A percentile compares a stretch with the other conserved stretches of the same genome.
Conservation (phyloP, 768 basidiomycete species). For the Pholiota microspora region DNA sequence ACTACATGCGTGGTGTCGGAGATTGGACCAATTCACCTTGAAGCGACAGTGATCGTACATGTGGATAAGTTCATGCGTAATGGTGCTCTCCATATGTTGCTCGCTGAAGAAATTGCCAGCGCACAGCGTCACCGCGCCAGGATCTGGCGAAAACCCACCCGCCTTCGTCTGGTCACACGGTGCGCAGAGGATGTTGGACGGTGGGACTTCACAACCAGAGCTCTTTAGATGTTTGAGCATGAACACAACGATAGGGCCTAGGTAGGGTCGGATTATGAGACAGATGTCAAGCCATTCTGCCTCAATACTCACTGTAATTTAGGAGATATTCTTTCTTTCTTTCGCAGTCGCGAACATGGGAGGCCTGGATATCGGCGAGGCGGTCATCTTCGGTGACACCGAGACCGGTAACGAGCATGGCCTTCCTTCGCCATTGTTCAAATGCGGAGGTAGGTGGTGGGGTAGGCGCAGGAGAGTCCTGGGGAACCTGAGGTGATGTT, state of each 20-base stretch:
- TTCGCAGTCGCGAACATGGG: constrained; percentile 53
- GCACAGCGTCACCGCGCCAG: constrained; percentile 81
- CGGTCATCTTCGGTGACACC: constrained; percentile 47
- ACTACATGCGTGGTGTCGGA: constrained; percentile 94
- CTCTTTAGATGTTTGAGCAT: constrained; percentile 89
- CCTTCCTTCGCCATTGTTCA: constrained; percentile 47
- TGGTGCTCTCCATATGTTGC: constrained; percentile 88
- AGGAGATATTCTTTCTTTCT: constrained; percentile 68
- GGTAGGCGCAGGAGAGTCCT: constrained; percentile 19
- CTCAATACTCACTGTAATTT: constrained; percentile 67
- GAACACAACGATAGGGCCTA: constrained; percentile 86
- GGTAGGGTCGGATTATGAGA: not conserved
- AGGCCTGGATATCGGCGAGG: constrained; percentile 33
- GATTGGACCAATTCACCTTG: constrained; percentile 87
- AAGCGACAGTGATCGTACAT: constrained; percentile 96
- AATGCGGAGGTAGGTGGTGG: constrained; percentile 35
- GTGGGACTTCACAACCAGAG: constrained; percentile 67
- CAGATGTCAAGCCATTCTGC: not conserved
- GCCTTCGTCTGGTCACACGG: constrained; percentile 74
- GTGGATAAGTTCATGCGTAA: constrained; percentile 92
- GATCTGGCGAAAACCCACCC: constrained; percentile 81
- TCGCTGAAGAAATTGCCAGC: constrained; percentile 80
- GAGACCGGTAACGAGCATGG: constrained; percentile 45
- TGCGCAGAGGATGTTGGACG: constrained; percentile 75
- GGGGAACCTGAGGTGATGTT: constrained; percentile 13